phyloP scores from a whole-genome alignment of 2,329 filamentous ascomycete genomes.

The Penicillium sp. region DNA sequence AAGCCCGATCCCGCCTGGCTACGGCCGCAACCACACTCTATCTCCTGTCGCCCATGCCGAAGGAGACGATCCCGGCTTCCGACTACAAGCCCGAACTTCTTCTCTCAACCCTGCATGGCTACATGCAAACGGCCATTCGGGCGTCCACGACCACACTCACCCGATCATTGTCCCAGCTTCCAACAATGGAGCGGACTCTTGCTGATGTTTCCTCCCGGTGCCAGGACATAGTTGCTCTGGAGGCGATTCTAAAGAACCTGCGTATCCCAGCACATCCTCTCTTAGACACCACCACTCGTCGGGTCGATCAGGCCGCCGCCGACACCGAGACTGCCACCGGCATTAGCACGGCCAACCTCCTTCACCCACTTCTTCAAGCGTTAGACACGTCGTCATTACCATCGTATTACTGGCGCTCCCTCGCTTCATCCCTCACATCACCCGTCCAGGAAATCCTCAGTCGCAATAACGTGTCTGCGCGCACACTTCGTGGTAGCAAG shows the following conservation, averaged over 20 bases:
- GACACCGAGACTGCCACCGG: slow-evolving; percentile 8
- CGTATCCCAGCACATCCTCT: slow-evolving; percentile 65
- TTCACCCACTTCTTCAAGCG: slow-evolving; percentile 66
- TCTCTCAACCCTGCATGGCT: slow-evolving; percentile 69
- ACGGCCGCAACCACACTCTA: slow-evolving; percentile 74
- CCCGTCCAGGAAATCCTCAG: slow-evolving; percentile 79
- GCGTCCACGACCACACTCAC: slow-evolving; percentile 69
- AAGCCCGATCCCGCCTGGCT: slow-evolving; percentile 65
- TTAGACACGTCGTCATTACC: slow-evolving; percentile 82
- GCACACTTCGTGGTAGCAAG: slow-evolving; percentile 71
- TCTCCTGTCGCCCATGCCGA: slow-evolving; percentile 64
- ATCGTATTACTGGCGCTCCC: slow-evolving; percentile 87
- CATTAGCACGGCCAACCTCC: slow-evolving; percentile 47
- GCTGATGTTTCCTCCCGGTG: slow-evolving; percentile 76
- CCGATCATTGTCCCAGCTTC: slow-evolving; percentile 70
- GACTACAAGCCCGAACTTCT: slow-evolving; percentile 63
- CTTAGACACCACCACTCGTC: slow-evolving; percentile 33
- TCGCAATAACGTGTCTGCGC: slow-evolving; percentile 74
- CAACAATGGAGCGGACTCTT: slow-evolving; percentile 73
- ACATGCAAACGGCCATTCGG: slow-evolving; percentile 74
- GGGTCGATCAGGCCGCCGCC: slow-evolving; percentile 32
- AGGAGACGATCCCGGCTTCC: slow-evolving; percentile 42
- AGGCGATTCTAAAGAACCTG: slow-evolving; percentile 65
- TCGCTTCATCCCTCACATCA: slow-evolving; percentile 69
- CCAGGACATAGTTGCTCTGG: slow-evolving; percentile 85